Base-by-base conservation (phyloP, 805 yeast species). In the Lipomyces yamadae region DNA sequence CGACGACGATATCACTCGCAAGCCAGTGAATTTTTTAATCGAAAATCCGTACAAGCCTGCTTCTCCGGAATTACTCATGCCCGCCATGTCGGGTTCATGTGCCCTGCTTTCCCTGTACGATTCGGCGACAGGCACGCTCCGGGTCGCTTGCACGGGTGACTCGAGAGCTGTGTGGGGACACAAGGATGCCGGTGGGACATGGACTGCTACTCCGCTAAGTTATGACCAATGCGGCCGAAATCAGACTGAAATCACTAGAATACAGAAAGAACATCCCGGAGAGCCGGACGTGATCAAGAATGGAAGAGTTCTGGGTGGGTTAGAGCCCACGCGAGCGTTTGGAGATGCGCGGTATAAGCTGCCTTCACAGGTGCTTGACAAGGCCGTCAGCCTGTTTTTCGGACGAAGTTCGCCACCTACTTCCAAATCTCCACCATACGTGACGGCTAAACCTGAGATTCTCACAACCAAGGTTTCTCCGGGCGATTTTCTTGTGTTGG, bases 301-400 rank as follows among this genome's bases (percentile, higher is more conserved):
- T 69, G 99, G 98, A 3, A 86, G 99, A 74, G 90, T 95, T 10
- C 82, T 95, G 72, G 99, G 99, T 0, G 87, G 95, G 10, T 83
- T 95, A 69, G 98, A 95, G 78, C 99, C 99, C 13, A 86, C 97
- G 0, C 83, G 99, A 74, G 97, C 98, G 0, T 95, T 95, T 81
- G 99, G 99, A 58, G 99, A 95, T 78, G 96, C 97, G 66, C 85
- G 97, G 68, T 95, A 92, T 76, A 95, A 95, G 76, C 84, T 96
- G 82, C 86, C 92, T 39, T 81, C 82, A 48, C 86, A 88, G 30
- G 84, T 91, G 64, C 98, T 96, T 74, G 88, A 88, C 58, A 80
- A 83, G 65, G 83, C 90, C 32, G 88, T 91, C 72, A 83, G 88
- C 68, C 88, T 87, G 73, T 88, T 92, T 72, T 93, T 94, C 58